phyloP scores from a whole-genome alignment of 495 filamentous ascomycete genomes.

The Geopyxis carbonaria region DNA sequence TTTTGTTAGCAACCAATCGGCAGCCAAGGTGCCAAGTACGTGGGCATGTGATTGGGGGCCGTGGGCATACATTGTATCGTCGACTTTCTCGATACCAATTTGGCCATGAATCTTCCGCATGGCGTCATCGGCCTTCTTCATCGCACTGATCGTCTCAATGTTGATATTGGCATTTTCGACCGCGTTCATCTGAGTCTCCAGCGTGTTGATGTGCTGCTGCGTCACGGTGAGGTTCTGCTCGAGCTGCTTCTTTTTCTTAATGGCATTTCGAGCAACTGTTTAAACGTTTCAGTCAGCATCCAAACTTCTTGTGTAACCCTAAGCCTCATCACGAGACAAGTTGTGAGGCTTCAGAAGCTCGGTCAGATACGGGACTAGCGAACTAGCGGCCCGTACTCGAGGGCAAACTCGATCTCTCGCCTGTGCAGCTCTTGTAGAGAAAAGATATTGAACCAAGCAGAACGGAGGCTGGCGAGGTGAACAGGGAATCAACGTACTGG shows the following conservation, averaged over 20 bases:
- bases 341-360: too few species aligned
- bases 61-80: slow-evolving; percentile 71
- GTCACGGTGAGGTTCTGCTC: slow-evolving; percentile 85
- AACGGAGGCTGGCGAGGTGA: not conserved
- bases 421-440: too few species aligned
- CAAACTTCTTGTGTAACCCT: too few species aligned
- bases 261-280: slow-evolving; percentile 74
- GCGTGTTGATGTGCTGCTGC: slow-evolving; percentile 65
- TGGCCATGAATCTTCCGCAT: slow-evolving; percentile 86
- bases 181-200: slow-evolving; percentile 89
- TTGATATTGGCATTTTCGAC: slow-evolving; percentile 99
- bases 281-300: not conserved
- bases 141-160: slow-evolving; percentile 81
- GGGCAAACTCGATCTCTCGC: too few species aligned
- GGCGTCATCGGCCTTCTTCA: slow-evolving; percentile 66
- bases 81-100: slow-evolving; percentile 82
- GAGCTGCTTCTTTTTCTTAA: slow-evolving; percentile 85
- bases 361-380: too few species aligned
- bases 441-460: too few species aligned
- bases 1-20: slow-evolving; percentile 9
- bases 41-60: not conserved
- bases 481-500: slow-evolving; percentile 12
- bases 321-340: too few species aligned
- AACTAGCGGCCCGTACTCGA: too few species aligned
- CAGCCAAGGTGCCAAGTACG: not conserved